Base-by-base conservation (phyloP, 352 stramenopile genomes). In the Globisporangium viniferum region DNA sequence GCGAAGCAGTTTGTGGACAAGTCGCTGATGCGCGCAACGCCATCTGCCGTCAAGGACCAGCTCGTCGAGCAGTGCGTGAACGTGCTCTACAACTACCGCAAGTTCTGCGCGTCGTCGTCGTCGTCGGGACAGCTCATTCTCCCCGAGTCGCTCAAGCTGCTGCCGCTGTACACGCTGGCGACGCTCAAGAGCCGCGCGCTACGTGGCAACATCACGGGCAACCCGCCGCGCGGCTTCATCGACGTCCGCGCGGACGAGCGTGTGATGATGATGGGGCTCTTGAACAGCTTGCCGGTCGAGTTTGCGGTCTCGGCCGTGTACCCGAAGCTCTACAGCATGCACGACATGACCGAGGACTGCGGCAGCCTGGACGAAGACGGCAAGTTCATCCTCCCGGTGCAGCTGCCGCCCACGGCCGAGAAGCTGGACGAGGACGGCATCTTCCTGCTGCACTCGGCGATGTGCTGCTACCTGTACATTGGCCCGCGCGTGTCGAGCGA, bases 21-120 rank as follows among this genome's bases (percentile, higher is more conserved):
- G 64, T 75, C 86, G 69, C 73, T 94, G 29, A 94, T 95, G 88
- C 81, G 84, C 60, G 78, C 82, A n/a, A 94, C 76, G 46, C 83
- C 83, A 6, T 79, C 84, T 61, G 82, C 81, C 0, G 81, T 95
- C 20, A 93, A 92, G 68, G 82, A 95, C 64, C 78, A 88, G 57
- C 71, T 93, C 44, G 80, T 98, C 10, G 87, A 95, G 66, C 80
- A 95, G 69, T 95, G 86, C 65, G 88, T 95, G 59, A 92, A 78
- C 49, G 90, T 97, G 71, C 70, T 98, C 39, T 95, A 86, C 70
- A 91, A 94, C 71, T 98, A 98, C 79, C 90, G 92, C 75, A 95
- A 96, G 72, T 83, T 95, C 66, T 97, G 92, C 69, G 91, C 92
- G 24, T 85, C 89, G n/a, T 92, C 91, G 51, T 95, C 88, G n/a